A percentile compares a stretch with the other conserved stretches of the same genome.
Conservation (phyloP, 225 moss, liverwort and hornwort genomes). For the Sphagnum contortum region DNA sequence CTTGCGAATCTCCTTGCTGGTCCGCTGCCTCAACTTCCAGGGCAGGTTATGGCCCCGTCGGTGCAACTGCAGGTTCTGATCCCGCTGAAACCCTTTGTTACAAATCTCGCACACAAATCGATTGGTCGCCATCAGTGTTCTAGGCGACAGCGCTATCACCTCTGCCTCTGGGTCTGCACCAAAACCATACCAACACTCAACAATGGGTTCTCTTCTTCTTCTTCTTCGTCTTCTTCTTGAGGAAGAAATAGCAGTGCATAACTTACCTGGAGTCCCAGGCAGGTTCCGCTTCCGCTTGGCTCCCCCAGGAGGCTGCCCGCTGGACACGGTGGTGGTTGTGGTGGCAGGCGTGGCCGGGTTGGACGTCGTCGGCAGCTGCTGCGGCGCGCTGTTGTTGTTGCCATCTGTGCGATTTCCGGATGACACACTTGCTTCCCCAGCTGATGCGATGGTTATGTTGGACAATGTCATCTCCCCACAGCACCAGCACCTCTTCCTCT, state of each 20-base stretch:
- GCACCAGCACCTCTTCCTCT: no score
- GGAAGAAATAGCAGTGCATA: no score
- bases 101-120: constrained; percentile 98
- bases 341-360: constrained; percentile 57
- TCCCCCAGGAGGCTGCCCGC: constrained; percentile 55
- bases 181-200: no score
- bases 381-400: constrained; percentile 44
- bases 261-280: constrained; percentile 99
- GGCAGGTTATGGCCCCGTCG: constrained; percentile 99
- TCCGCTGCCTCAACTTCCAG: constrained; percentile 92
- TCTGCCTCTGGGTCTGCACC: constrained; percentile 75
- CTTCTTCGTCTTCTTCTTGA: no score
- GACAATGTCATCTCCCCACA: constrained; percentile 75
- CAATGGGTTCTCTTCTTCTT: no score
- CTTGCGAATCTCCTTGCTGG: constrained; percentile 96
- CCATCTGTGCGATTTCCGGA: constrained; percentile 76
- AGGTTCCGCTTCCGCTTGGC: constrained; percentile 88
- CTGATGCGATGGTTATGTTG: constrained; percentile 67
- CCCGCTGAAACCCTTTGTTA: constrained; percentile 98
- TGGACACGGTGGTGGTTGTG: constrained; percentile 57
- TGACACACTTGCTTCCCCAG: constrained; percentile 63
- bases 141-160: constrained; percentile 93
- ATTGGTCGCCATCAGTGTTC: constrained; percentile 96
- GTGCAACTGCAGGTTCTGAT: constrained; percentile 97
- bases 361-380: constrained; percentile 61